Percentiles rank a stretch among this genome's conserved stretches.
Evolutionary conservation across 192 early-diverging fungal genomes (phyloP).

Genomic region (Coemansia javaensis): DNA sequence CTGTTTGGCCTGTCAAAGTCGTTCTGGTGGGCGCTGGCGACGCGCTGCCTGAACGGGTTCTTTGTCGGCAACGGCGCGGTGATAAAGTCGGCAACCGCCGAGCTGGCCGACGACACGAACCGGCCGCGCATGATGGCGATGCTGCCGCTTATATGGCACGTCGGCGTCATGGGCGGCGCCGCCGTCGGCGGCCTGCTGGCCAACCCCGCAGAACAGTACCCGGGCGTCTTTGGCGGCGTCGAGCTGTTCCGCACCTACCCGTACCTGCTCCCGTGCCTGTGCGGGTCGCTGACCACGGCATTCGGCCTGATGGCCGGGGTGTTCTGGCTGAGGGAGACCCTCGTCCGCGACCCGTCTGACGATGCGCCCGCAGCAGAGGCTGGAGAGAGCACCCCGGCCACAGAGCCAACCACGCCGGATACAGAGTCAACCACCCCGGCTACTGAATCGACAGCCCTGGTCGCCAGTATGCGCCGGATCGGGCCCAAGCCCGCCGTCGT

Average conservation of each 20-base stretch:
- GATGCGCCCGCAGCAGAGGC: no score
- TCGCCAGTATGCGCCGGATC: not conserved
- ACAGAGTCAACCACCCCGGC: no score
- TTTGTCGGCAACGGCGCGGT: constrained; percentile 74
- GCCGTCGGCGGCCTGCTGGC: constrained; percentile 72
- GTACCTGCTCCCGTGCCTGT: constrained; percentile 80
- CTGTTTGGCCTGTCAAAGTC: constrained; percentile 68
- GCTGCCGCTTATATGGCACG: constrained; percentile 64
- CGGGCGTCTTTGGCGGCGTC: constrained; percentile 55
- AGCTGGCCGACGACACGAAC: constrained; percentile 77
- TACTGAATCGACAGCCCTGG: no score
- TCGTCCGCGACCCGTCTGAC: no score
- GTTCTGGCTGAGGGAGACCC: constrained; percentile 62
- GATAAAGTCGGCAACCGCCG: constrained; percentile 73
- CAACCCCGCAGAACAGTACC: constrained; percentile 63
- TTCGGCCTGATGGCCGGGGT: constrained; percentile 62
- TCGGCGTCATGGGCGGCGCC: constrained; percentile 61
- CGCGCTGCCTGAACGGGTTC: constrained; percentile 60
- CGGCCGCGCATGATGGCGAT: constrained; percentile 65
- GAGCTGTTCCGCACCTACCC: constrained; percentile 63
- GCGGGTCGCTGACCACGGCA: constrained; percentile 58
- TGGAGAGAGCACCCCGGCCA: no score
- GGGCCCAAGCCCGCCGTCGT: not conserved
- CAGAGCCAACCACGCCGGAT: no score
- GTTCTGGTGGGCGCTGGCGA: constrained; percentile 54